phyloP scores from a whole-genome alignment of 345 rosid genomes.

The Pseudoturritis turrita region DNA sequence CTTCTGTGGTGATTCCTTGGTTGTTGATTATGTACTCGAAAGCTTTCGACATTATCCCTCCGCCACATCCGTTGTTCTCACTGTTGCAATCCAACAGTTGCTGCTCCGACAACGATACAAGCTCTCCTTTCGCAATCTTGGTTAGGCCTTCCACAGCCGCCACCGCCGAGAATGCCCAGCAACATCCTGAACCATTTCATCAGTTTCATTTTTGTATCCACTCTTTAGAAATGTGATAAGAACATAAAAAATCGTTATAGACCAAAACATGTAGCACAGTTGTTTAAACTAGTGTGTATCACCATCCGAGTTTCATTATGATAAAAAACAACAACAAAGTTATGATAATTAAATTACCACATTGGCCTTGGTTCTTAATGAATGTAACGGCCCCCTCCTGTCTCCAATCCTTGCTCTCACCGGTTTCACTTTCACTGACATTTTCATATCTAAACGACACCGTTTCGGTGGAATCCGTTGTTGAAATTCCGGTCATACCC shows the following conservation, averaged over 20 bases:
- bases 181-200: no score
- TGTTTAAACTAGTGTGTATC: no score
- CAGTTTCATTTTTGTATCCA: no score
- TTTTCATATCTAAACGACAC: slow-evolving; percentile 19
- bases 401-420: slow-evolving; percentile 37
- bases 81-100: slow-evolving; percentile 46
- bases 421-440: slow-evolving; percentile 19
- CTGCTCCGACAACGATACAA: slow-evolving; percentile 53
- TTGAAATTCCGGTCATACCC: background rate
- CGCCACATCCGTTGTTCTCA: slow-evolving; percentile 32
- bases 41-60: slow-evolving; percentile 27
- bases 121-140: no score
- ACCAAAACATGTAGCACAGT: no score
- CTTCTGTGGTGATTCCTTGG: slow-evolving; percentile 33
- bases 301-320: no score
- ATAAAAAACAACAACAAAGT: no score
- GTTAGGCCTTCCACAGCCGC: no score
- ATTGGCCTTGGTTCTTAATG: slow-evolving; percentile 29
- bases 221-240: no score
- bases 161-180: no score
- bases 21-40: slow-evolving; percentile 26
- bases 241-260: no score
- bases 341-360: no score
- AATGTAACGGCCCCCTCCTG: slow-evolving; percentile 38
- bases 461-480: background rate